Base-by-base conservation (phyloP, 106 monocot species). In the Chionographis japonica region DNA sequence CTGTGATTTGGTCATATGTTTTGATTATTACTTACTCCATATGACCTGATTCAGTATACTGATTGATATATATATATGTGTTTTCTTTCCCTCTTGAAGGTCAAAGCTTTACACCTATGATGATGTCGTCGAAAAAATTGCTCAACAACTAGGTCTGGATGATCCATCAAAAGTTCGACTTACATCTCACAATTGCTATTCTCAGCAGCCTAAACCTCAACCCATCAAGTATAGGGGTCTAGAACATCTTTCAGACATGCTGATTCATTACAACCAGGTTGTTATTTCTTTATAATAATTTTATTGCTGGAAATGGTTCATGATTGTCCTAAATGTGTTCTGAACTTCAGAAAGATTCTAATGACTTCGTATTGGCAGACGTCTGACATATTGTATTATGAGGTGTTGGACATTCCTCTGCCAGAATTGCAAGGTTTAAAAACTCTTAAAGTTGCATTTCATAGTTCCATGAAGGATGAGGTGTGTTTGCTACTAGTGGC, bases 121-220 rank as follows among this genome's bases (percentile, higher is more conserved):
- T 67, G 93, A 92, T 78, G 93, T 98, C n/a, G 98, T 98, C 19
- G 90, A 88, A 75, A 90, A 77, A 77, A 83, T 98, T 72, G 98
- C 98, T 67, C 71, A 56, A 18, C 84, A 90, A 55, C 81, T 98
- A 79, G 87, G 83, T 75, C 55, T 98, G 46, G 87, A 98, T 58
- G 90, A 93, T 68, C 79, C 98, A 42, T 80, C 93, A 65, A 98
- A 90, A 72, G 93, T 98, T 43, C 75, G 93, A 68, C 85, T 98
- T 49, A 98, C 98, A 51, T 88, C 98, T 58, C 98, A 98, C 74
- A 98, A 98, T 57, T 98, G 98, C 72, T 98, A 98, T 68, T 98
- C 98, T 68, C 92, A 98, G 77, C 98, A 98, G 52, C 98, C 98
- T 60, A 98, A 98, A 83, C 98, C 93, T 35, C 98, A 98, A 61